These are phyloP conservation scores for Aspergillus fumigatus DNA, from an alignment of 2,329 filamentous ascomycete species.

Conservation along the genomic window DNA sequence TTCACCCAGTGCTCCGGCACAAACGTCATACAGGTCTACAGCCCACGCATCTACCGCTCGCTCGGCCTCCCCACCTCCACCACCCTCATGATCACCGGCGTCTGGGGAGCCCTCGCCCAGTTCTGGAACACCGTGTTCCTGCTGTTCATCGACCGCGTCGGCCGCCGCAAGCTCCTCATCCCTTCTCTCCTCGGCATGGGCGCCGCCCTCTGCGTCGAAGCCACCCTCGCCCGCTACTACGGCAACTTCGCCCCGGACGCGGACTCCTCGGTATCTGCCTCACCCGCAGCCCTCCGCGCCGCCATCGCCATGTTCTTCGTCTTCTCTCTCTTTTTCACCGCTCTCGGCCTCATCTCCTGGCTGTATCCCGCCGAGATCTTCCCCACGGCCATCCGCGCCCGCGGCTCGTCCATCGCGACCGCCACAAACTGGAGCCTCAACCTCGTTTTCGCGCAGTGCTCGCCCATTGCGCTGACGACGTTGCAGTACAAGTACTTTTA, in stretches of 20 bases:
- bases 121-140: slow-evolving; percentile 48
- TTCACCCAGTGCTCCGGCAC: slow-evolving; percentile 48
- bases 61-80: slow-evolving; percentile 43
- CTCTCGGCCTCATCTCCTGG: slow-evolving; percentile 45
- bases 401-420: slow-evolving; percentile 42
- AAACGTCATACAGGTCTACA: slow-evolving; percentile 45
- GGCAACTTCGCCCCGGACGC: slow-evolving; percentile 23
- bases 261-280: slow-evolving; percentile 21
- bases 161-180: slow-evolving; percentile 47
- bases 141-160: slow-evolving; percentile 43
- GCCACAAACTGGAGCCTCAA: slow-evolving; percentile 45
- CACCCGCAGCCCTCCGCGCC: slow-evolving; percentile 32
- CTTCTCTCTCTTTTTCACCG: slow-evolving; percentile 44
- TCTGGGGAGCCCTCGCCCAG: slow-evolving; percentile 48
- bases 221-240: slow-evolving; percentile 34
- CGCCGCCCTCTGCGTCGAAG: slow-evolving; percentile 37
- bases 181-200: slow-evolving; percentile 42
- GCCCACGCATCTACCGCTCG: slow-evolving; percentile 41
- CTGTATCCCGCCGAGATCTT: slow-evolving; percentile 47
- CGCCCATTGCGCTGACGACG: slow-evolving; percentile 40
- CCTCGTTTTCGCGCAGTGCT: slow-evolving; percentile 48
- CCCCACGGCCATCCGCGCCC: slow-evolving; percentile 40
- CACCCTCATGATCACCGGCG: slow-evolving; percentile 49
- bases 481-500: slow-evolving; percentile 50
- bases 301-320: slow-evolving; percentile 47